Percentiles rank a stretch among this genome's conserved stretches.
phyloP scores from a whole-genome alignment of 495 filamentous ascomycete genomes.

The Neurospora sp. region DNA sequence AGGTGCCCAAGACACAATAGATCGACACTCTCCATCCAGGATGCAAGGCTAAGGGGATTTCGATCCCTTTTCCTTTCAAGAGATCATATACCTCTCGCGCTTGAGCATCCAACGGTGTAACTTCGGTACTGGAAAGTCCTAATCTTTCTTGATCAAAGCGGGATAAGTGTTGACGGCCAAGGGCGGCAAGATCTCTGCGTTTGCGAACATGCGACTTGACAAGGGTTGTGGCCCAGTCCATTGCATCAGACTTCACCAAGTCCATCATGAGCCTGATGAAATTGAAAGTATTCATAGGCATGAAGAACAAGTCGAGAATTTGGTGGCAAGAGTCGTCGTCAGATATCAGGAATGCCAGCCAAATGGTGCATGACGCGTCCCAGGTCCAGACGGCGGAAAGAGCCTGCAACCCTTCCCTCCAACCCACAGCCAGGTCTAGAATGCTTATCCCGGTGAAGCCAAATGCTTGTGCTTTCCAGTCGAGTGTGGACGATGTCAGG shows the following conservation, averaged over 20 bases:
- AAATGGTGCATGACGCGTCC: not conserved
- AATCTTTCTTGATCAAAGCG: not conserved
- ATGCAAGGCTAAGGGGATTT: not conserved
- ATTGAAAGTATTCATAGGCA: not conserved
- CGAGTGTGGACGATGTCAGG: not conserved
- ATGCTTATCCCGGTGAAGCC: not conserved
- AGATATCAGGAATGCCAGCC: not conserved
- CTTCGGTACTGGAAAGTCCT: not conserved
- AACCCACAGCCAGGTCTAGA: not conserved
- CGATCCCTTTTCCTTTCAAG: fast-evolving
- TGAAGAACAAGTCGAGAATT: not conserved
- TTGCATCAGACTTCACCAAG: not conserved
- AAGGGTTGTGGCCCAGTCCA: not conserved
- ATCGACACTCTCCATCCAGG: not conserved
- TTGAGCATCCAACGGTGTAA: not conserved
- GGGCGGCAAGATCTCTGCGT: not conserved
- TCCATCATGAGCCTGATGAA: not conserved
- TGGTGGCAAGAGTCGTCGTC: not conserved
- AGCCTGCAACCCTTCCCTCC: not conserved
- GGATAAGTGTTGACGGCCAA: not conserved
- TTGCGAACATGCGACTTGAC: not conserved
- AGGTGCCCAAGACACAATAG: not conserved
- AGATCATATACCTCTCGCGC: not conserved
- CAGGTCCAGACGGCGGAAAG: not conserved
- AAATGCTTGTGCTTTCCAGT: not conserved